Base-by-base conservation (phyloP, 192 early-diverging fungal genomes). In the Coemansia sp. region DNA sequence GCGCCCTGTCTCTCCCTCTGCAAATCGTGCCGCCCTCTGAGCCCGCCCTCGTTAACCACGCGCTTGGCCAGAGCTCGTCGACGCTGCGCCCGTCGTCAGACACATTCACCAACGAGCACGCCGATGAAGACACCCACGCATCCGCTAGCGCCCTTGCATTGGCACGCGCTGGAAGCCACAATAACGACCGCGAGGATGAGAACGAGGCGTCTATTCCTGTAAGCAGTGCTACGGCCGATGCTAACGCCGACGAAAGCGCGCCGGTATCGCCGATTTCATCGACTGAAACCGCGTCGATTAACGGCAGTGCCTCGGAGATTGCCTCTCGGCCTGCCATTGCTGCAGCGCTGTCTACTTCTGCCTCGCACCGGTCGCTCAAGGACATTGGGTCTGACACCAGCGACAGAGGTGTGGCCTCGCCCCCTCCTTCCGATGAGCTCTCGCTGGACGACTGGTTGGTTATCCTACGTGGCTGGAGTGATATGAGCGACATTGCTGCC, bases 361-460 rank as follows among this genome's bases (percentile, higher is more conserved):
- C 62, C 5, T 42, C 63, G 15, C 70, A 72, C 29, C 66, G 60
- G n/a, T 58, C 53, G 50, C 67, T 68, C 19, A 79, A 73, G 48
- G 70, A 73, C 35, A 22, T 59, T 38, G 64, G 39, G 26, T 58
- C 56, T 0, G 44, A 56, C 18, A 22, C 42, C 32, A 43, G 42
- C 29, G 54, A 35, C n/a, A 48, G 50, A 36, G 50, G 53, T 0
- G 27, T 61, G 46, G 32, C 38, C 8, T 52, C 35, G 8, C 21
- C 36, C 3, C 34, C 60, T 15, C 22, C 33, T 11, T n/a, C 60
- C 33, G 73, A 56, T 24, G 71, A 80, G 59, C 67, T 80, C 24
- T 59, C 76, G 3, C 44, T 73, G 48, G 76, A 80, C 58, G 71
- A 73, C 63, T 80, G 76, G 71, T 56, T 80, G 19, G 67, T 80